Conservation (phyloP, 2,329 filamentous ascomycete species). For the Colletotrichum destructivum region DNA sequence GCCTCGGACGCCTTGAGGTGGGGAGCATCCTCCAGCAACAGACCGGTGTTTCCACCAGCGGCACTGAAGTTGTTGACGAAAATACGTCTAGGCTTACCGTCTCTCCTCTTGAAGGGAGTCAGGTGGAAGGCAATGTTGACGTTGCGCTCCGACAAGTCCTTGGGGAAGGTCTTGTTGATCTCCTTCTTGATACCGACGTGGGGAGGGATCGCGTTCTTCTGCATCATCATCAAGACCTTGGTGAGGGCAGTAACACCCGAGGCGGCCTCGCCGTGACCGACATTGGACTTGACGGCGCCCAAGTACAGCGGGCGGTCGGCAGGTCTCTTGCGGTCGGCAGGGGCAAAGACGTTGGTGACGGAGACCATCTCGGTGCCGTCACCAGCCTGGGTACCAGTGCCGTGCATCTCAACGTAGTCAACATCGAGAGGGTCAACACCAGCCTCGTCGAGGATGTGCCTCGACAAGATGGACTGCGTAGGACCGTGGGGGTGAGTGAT, state of each 20-base stretch:
- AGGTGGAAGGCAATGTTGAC: conserved; percentile 71
- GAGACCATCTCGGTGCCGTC: conserved; percentile 88
- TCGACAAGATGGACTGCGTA: conserved; percentile 81
- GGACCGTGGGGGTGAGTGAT: conserved; percentile 88
- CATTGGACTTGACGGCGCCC: conserved; percentile 75
- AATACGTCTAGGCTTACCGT: conserved; percentile 62
- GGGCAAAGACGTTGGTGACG: conserved; percentile 72
- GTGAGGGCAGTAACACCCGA: conserved; percentile 74
- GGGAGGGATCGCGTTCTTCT: conserved; percentile 74
- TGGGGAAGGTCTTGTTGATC: conserved; percentile 73
- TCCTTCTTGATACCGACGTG: conserved; percentile 77
- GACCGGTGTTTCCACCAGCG: conserved; percentile 79
- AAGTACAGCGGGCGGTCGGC: conserved; percentile 70
- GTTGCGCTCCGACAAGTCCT: conserved; percentile 70
- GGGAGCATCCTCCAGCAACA: conserved; percentile 76
- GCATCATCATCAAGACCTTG: conserved; percentile 77
- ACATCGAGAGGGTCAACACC: conserved; percentile 83
- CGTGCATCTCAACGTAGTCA: conserved; percentile 91
- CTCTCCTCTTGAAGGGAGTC: conserved; percentile 64
- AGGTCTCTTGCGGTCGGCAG: conserved; percentile 61
- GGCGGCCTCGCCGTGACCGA: conserved; percentile 75
- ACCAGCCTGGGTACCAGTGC: conserved; percentile 88
- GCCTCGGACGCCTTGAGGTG: conserved; percentile 58
- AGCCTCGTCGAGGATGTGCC: conserved; percentile 78
- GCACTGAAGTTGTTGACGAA: conserved; percentile 81